Evolutionary conservation across 176 grass and related monocot genomes (phyloP).

Genomic region (Thalia dealbata): DNA sequence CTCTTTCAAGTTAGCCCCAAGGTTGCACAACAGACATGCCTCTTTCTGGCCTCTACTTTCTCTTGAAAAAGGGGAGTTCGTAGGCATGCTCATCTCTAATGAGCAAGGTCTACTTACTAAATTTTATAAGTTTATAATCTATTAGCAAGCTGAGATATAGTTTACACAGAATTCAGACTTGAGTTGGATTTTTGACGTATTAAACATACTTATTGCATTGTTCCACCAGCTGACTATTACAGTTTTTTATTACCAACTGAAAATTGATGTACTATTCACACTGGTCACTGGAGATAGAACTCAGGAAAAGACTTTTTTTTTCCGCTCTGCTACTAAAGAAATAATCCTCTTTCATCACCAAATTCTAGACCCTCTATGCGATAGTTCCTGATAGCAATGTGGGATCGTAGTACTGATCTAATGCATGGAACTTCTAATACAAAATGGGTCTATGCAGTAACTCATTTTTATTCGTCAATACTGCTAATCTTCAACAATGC

Average conservation of each 20-base stretch:
- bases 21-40: conserved; percentile 46
- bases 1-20: conserved; percentile 66
- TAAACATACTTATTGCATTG: not conserved
- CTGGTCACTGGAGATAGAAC: not conserved
- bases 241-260: not conserved
- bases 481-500: too few relatives aligned
- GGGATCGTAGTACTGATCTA: too few relatives aligned
- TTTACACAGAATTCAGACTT: too few relatives aligned
- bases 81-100: conserved; percentile 37
- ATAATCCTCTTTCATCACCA: too few relatives aligned
- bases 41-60: conserved; percentile 98
- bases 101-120: not conserved
- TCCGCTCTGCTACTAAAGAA: not conserved
- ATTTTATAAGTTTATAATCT: too few relatives aligned
- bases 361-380: too few relatives aligned
- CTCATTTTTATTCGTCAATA: too few relatives aligned
- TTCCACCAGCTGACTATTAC: not conserved
- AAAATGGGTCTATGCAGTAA: too few relatives aligned
- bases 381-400: too few relatives aligned
- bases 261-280: not conserved
- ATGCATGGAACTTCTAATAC: too few relatives aligned
- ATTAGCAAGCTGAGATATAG: too few relatives aligned
- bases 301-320: not conserved
- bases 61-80: conserved; percentile 98
- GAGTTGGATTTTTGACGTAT: not conserved